Evolutionary conservation across 106 monocot species (phyloP).

Genomic region (Dendrobium nobile): DNA sequence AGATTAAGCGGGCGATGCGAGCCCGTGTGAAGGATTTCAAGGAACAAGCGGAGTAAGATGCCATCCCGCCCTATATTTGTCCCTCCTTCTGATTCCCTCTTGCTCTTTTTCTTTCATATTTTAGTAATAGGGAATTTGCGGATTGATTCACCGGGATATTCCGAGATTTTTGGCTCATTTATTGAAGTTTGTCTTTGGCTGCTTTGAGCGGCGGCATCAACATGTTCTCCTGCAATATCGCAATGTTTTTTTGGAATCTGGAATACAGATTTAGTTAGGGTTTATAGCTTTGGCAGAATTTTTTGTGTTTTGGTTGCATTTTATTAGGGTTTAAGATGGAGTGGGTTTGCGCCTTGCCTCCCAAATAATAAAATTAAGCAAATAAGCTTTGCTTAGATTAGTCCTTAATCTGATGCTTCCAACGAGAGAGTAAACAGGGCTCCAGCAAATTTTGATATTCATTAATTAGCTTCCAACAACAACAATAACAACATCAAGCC

Average conservation of each 20-base stretch:
- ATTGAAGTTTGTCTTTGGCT: neutral
- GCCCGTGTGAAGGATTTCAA: conserved; percentile 39
- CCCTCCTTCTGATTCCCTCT: neutral
- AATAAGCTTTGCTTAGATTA: too few species aligned
- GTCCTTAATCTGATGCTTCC: too few species aligned
- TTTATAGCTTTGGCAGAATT: neutral
- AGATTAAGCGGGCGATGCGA: conserved; percentile 24
- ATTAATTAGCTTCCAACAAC: too few species aligned
- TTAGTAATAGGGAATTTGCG: neutral
- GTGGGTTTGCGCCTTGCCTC: neutral
- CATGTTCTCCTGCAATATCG: neutral
- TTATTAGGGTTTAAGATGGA: neutral
- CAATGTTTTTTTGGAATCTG: neutral
- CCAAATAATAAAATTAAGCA: neutral
- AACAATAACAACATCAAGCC: too few species aligned
- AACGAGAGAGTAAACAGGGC: too few species aligned
- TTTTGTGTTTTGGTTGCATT: neutral
- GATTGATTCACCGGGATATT: neutral
- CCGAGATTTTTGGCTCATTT: neutral
- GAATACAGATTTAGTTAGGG: neutral
- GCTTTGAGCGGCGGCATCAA: neutral
- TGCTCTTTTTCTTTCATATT: neutral
- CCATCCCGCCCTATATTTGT: neutral
- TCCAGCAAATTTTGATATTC: too few species aligned
- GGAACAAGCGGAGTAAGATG: conserved; percentile 32